phyloP scores from a whole-genome alignment of 2,329 filamentous ascomycete genomes.

The Atkinsonella hypoxylon region DNA sequence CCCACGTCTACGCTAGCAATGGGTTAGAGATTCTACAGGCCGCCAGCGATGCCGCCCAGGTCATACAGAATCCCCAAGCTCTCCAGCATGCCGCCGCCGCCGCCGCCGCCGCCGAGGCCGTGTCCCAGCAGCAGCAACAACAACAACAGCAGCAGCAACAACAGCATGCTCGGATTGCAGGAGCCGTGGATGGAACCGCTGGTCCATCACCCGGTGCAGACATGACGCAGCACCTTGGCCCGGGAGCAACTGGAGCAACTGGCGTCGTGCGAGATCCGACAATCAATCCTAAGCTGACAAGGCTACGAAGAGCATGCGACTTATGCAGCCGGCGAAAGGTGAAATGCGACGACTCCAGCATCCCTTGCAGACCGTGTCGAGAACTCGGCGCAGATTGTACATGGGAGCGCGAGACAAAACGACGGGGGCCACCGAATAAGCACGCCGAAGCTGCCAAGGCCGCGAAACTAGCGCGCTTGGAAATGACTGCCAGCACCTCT shows the following conservation, averaged over 20 bases:
- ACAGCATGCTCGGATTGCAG: conserved; percentile 3
- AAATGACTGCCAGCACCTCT: conserved; percentile 14
- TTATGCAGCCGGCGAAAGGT: conserved; percentile 52
- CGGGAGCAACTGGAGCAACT: conserved; percentile 7
- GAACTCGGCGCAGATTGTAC: conserved; percentile 48
- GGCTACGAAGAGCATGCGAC: conserved; percentile 46
- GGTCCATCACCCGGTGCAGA: not conserved
- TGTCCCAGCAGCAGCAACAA: conserved; percentile 7
- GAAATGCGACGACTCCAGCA: conserved; percentile 44
- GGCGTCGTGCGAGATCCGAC: conserved; percentile 26
- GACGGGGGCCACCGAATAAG: conserved; percentile 47
- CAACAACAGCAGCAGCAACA: conserved; percentile 9
- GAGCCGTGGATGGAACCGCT: not conserved
- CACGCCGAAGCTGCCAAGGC: conserved; percentile 44
- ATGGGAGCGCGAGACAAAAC: conserved; percentile 44
- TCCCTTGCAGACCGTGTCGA: conserved; percentile 44
- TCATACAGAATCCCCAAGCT: conserved; percentile 25
- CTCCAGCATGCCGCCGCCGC: conserved; percentile 28
- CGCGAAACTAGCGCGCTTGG: conserved; percentile 34
- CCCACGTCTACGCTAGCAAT: conserved; percentile 33
- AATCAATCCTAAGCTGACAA: conserved; percentile 39
- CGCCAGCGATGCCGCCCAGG: conserved; percentile 31
- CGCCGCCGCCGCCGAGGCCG: conserved; percentile 23
- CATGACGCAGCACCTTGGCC: conserved; percentile 6
- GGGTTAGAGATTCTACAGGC: conserved; percentile 34